phyloP scores from a whole-genome alignment of 2,329 filamentous ascomycete species.

The Nemania sp. region DNA sequence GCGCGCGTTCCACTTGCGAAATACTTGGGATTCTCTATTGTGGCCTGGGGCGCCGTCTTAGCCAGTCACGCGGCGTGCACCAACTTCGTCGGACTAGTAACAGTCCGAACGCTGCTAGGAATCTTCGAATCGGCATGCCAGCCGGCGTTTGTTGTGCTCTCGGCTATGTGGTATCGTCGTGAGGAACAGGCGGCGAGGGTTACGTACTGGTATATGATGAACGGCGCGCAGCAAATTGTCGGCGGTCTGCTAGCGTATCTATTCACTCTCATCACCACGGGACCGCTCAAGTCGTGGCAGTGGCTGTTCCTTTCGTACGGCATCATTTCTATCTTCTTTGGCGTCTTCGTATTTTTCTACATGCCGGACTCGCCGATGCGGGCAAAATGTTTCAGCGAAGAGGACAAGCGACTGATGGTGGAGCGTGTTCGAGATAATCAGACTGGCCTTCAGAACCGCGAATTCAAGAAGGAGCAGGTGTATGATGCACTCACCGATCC shows the following conservation, averaged over 20 bases:
- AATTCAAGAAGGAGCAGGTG: constrained; percentile 61
- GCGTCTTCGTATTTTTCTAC: constrained; percentile 71
- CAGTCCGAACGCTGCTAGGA: constrained; percentile 74
- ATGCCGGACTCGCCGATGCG: constrained; percentile 79
- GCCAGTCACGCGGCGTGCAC: constrained; percentile 71
- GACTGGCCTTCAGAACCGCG: constrained; percentile 69
- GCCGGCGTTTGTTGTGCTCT: constrained; percentile 75
- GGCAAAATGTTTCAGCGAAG: constrained; percentile 75
- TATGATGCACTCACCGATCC: constrained; percentile 70
- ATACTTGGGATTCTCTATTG: constrained; percentile 72
- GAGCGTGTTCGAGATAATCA: constrained; percentile 71
- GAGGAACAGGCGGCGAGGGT: constrained; percentile 75
- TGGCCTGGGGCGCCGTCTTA: constrained; percentile 72
- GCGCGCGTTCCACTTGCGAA: constrained; percentile 75
- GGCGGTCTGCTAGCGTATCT: constrained; percentile 78
- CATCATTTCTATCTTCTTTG: constrained; percentile 71
- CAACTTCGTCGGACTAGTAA: constrained; percentile 70
- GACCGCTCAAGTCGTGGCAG: constrained; percentile 73
- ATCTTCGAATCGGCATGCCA: constrained; percentile 79
- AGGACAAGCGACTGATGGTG: constrained; percentile 73
- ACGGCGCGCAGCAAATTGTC: constrained; percentile 78
- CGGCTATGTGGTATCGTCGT: constrained; percentile 77
- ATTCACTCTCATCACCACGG: constrained; percentile 63
- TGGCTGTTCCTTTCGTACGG: constrained; percentile 76
- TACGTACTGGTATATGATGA: constrained; percentile 84